Conservation (phyloP, 1,139 yeast species). For the Hyphopichia khmerensis region DNA sequence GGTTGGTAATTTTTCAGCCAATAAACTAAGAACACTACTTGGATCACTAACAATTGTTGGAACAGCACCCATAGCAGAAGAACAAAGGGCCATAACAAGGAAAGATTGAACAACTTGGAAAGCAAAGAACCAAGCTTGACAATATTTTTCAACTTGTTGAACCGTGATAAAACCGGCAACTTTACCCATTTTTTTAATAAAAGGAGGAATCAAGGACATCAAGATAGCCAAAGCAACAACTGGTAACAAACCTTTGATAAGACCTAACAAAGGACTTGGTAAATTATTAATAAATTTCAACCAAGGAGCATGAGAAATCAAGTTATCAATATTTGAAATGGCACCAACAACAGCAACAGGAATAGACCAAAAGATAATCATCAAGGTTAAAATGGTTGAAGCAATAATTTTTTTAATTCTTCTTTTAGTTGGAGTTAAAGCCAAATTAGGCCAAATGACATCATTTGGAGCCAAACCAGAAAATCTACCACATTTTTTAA, state of each 20-base stretch:
- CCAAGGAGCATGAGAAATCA: slow-evolving; percentile 68
- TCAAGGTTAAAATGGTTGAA: slow-evolving; percentile 42
- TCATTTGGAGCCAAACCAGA: slow-evolving; percentile 71
- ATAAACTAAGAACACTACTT: slow-evolving; percentile 49
- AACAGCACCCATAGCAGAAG: slow-evolving; percentile 74
- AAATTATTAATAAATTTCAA: slow-evolving; percentile 67
- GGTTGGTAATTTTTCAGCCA: slow-evolving; percentile 62
- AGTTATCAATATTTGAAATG: slow-evolving; percentile 75
- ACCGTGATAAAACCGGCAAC: slow-evolving; percentile 68
- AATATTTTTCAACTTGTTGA: slow-evolving; percentile 73
- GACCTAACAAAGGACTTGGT: slow-evolving; percentile 69
- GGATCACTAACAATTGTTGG: slow-evolving; percentile 58
- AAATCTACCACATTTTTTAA: slow-evolving; percentile 60
- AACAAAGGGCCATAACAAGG: slow-evolving; percentile 75
- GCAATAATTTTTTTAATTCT: slow-evolving; percentile 41
- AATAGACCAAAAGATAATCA: slow-evolving; percentile 85
- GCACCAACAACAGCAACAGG: slow-evolving; percentile 97
- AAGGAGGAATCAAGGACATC: slow-evolving; percentile 76
- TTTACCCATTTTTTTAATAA: slow-evolving; percentile 66
- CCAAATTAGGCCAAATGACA: slow-evolving; percentile 76
- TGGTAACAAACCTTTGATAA: slow-evolving; percentile 85
- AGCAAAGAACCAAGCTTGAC: slow-evolving; percentile 84
- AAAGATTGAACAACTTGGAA: slow-evolving; percentile 88
- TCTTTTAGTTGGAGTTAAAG: slow-evolving; percentile 43
- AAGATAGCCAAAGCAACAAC: slow-evolving; percentile 77